Conservation (phyloP, 305 asterid genomes). For the Fraxinus dipetala region DNA sequence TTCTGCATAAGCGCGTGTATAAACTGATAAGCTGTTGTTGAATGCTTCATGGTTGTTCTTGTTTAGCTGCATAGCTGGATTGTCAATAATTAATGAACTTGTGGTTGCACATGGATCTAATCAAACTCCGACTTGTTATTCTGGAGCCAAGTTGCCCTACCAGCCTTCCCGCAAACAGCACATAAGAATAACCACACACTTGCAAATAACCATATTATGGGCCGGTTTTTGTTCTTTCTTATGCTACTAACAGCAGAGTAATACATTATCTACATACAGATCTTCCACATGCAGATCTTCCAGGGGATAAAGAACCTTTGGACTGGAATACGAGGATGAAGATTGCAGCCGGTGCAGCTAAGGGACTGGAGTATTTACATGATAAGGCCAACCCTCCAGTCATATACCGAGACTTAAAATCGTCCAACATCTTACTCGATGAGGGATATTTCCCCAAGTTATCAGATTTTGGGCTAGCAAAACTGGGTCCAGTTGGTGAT, state of each 20-base stretch:
- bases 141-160: background rate
- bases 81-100: background rate
- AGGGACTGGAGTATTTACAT: conserved; percentile 90
- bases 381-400: conserved; percentile 96
- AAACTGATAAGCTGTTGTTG: background rate
- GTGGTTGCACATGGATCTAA: conserved; percentile 2
- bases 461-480: conserved; percentile 97
- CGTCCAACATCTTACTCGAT: conserved; percentile 91
- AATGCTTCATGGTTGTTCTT: background rate
- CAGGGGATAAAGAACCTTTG: conserved; percentile 67
- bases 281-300: conserved; percentile 68
- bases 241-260: background rate
- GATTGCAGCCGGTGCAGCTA: conserved; percentile 96
- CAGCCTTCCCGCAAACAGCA: background rate
- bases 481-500: conserved; percentile 95
- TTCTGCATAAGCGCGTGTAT: background rate
- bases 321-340: conserved; percentile 98
- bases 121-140: background rate
- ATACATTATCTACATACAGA: conserved; percentile 36
- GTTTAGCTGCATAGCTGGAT: background rate
- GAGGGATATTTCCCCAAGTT: conserved; percentile 77
- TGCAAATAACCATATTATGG: background rate
- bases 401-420: conserved; percentile 85
- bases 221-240: background rate
- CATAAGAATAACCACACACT: background rate